Evolutionary conservation across 805 yeast species (phyloP).

Genomic region (Yamadazyma ubonensis): DNA sequence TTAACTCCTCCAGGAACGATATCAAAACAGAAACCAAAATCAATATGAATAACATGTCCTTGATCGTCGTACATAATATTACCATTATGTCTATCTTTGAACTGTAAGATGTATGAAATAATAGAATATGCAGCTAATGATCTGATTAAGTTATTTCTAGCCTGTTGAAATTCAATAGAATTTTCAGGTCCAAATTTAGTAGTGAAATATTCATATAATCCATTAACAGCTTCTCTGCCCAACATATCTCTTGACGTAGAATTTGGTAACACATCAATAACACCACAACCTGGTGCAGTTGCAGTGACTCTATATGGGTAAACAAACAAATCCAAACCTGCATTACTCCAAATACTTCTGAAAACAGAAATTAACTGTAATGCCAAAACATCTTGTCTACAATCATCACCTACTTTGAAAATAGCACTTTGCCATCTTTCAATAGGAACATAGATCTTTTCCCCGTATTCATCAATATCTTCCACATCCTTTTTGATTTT

Average conservation of each 20-base stretch:
- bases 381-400: constrained; percentile 95
- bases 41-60: constrained; percentile 94
- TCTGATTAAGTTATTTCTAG: constrained; percentile 88
- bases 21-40: constrained; percentile 97
- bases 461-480: constrained; percentile 41
- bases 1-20: constrained; percentile 98
- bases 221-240: constrained; percentile 98
- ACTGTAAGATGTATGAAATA: constrained; percentile 84
- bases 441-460: constrained; percentile 33
- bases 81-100: constrained; percentile 98
- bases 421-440: constrained; percentile 93
- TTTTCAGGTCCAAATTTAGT: constrained; percentile 95
- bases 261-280: constrained; percentile 94
- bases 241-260: constrained; percentile 96
- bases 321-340: constrained; percentile 87
- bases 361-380: constrained; percentile 88
- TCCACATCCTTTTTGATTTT: constrained; percentile 64
- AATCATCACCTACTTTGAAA: constrained; percentile 98
- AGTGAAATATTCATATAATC: constrained; percentile 86
- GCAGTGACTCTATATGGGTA: constrained; percentile 96
- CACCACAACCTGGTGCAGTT: constrained; percentile 99
- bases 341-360: constrained; percentile 82
- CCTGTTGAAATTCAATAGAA: constrained; percentile 84
- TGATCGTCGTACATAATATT: constrained; percentile 93
- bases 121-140: constrained; percentile 94